phyloP scores from a whole-genome alignment of 345 rosid species.

The Pistacia integerrima region DNA sequence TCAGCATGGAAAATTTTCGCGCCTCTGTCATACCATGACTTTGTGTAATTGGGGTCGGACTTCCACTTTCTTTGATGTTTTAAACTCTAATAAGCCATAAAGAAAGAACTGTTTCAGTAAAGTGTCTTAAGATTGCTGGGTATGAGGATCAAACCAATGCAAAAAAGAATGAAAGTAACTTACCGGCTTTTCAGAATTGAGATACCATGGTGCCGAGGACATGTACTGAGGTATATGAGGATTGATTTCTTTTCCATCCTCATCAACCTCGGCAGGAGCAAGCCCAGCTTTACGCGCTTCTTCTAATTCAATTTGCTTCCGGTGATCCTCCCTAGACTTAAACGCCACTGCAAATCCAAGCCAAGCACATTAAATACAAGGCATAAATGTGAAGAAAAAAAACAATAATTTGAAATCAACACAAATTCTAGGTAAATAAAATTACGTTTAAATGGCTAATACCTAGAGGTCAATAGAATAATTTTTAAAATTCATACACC shows the following conservation, averaged over 20 bases:
- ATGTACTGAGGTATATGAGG: constrained; percentile 76
- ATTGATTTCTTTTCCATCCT: constrained; percentile 65
- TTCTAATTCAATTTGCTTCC: constrained; percentile 70
- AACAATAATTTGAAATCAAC: background rate
- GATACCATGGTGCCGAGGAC: constrained; percentile 63
- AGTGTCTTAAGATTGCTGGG: background rate
- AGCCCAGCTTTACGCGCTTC: constrained; percentile 79
- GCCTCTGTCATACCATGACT: constrained; percentile 75
- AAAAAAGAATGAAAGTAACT: constrained; percentile 19
- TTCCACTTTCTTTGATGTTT: constrained; percentile 92
- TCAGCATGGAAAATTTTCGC: constrained; percentile 73
- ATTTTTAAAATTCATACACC: too few species aligned
- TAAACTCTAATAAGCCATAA: constrained; percentile 42
- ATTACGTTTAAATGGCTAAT: background rate
- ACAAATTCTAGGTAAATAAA: background rate
- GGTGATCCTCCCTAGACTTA: constrained; percentile 63
- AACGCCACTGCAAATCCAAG: constrained; percentile 49
- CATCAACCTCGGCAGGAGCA: constrained; percentile 74
- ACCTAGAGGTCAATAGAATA: too few species aligned
- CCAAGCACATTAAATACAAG: background rate
- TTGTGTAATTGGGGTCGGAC: constrained; percentile 75
- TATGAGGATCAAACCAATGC: background rate
- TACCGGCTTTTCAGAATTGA: constrained; percentile 73
- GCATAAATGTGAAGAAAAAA: background rate
- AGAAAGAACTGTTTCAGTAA: constrained; percentile 4